Evolutionary conservation across 2,329 filamentous ascomycete species (phyloP), one percentile per base, ranked within the genome.

Genomic region (Pyrenophora teres): DNA sequence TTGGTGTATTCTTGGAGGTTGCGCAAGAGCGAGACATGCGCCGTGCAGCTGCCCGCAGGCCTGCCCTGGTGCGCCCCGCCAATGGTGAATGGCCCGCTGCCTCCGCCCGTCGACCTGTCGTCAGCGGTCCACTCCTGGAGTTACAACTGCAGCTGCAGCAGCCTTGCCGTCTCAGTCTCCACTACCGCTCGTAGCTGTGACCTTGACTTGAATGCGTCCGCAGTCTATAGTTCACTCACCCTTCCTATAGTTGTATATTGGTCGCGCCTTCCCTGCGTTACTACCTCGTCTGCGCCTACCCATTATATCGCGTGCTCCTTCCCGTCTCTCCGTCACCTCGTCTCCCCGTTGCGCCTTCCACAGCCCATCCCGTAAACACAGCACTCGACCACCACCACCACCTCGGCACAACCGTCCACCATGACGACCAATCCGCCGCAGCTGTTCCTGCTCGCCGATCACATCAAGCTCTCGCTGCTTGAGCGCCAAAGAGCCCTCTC

Each of bases 381-480:
- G 27, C 23, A 12, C 48, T 42, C 37, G 39, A 39, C 44, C 31
- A 39, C 44, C 50, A 39, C 44, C 50, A 31, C 53, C 45, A 37
- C 44, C 40, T 36, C 48, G 23, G 23, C 35, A 47, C 43, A 42
- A 37, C 43, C 35, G 3, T 25, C 50, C 57, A 46, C 62, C 53
- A 74, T 72, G 67, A 65, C 70, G 46, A 73, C 73, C 64, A 84
- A 81, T 62, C 80, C 84, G 42, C 81, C 82, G 12, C 92, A 97
- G 75, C 87, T 97, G 62, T 91, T 92, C 73, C 87, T 97, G 46
- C 85, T 97, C 51, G 91, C 92, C 68, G 94, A 99, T 77, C 93
- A 97, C 76, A 90, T 97, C 81, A 97, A 97, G 77, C 85, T 97
- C 56, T 96, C 92, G 12, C 83, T 99, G 13, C 86, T 97, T 21